phyloP scores from a whole-genome alignment of 345 rosid genomes.

The Triadica sebifera region DNA sequence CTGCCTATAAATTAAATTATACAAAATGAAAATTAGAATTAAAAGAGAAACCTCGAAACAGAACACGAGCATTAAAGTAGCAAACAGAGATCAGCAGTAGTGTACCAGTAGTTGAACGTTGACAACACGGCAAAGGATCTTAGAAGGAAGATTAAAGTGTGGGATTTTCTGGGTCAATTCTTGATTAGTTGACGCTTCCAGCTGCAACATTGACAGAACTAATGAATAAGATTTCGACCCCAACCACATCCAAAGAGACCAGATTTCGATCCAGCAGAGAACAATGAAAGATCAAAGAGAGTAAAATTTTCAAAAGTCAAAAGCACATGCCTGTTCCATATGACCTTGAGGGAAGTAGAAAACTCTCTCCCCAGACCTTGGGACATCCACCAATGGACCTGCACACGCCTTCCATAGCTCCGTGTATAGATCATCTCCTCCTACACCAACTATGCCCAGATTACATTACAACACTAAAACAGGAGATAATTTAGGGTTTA shows the following conservation, averaged over 20 bases:
- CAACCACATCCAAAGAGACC: not conserved
- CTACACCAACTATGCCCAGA: conserved; percentile 30
- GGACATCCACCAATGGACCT: conserved; percentile 79
- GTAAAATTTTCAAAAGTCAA: not conserved
- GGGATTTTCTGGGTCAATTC: conserved; percentile 73
- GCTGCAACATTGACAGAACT: conserved; percentile 33
- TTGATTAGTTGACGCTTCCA: conserved; percentile 83
- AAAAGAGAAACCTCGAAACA: not conserved
- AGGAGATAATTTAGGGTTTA: not conserved
- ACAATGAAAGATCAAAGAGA: conserved; percentile 16
- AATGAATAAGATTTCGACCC: not conserved
- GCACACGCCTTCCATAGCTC: conserved; percentile 91
- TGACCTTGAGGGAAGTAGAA: conserved; percentile 94
- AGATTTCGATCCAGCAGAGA: conserved; percentile 1
- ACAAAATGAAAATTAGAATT: not conserved
- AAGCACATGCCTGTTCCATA: conserved; percentile 72
- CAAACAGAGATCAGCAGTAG: not conserved
- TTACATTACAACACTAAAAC: conserved; percentile 9
- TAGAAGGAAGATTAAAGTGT: conserved; percentile 58
- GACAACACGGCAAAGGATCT: conserved; percentile 80
- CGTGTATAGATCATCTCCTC: conserved; percentile 48
- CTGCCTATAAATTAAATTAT: conserved; percentile 57
- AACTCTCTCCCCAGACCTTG: conserved; percentile 54
- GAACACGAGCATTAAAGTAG: not conserved
- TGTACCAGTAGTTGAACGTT: conserved; percentile 69